phyloP scores from a whole-genome alignment of 306 rosid genomes.

The Quercus glauca region DNA sequence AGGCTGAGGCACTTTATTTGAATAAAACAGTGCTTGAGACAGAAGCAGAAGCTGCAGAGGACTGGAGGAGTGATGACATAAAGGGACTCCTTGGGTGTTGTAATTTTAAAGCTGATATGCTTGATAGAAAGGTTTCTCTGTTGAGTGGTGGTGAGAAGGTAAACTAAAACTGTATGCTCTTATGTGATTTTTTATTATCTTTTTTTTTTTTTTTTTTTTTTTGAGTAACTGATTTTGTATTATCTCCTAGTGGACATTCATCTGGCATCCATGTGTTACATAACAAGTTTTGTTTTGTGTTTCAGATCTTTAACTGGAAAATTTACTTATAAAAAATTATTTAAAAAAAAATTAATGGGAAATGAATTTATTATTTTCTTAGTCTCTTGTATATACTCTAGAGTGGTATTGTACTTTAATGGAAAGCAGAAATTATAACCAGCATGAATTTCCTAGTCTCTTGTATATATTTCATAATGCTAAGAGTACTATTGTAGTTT shows the following conservation, averaged over 20 bases:
- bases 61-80: slow-evolving; percentile 89
- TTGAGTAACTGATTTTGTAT: too few relatives aligned
- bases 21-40: slow-evolving; percentile 88
- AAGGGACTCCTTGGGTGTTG: slow-evolving; percentile 99
- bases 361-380: not conserved
- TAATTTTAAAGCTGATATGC: slow-evolving; percentile 93
- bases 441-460: too few relatives aligned
- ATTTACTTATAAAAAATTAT: too few relatives aligned
- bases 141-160: slow-evolving; percentile 99
- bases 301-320: not conserved
- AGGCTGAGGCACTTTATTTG: slow-evolving; percentile 98
- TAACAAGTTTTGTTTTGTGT: slow-evolving; percentile 4
- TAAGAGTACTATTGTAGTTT: too few relatives aligned
- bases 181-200: not conserved
- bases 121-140: slow-evolving; percentile 85
- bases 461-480: too few relatives aligned
- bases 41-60: slow-evolving; percentile 89
- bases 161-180: slow-evolving; percentile 1
- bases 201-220: too few relatives aligned
- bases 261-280: not conserved
- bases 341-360: too few relatives aligned
- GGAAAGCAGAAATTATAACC: not conserved
- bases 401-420: not conserved
- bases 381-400: not conserved
- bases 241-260: slow-evolving; percentile 14